These are phyloP conservation scores for Kuraishia cidri DNA, from an alignment of 805 yeast species.

Conservation along the genomic window DNA sequence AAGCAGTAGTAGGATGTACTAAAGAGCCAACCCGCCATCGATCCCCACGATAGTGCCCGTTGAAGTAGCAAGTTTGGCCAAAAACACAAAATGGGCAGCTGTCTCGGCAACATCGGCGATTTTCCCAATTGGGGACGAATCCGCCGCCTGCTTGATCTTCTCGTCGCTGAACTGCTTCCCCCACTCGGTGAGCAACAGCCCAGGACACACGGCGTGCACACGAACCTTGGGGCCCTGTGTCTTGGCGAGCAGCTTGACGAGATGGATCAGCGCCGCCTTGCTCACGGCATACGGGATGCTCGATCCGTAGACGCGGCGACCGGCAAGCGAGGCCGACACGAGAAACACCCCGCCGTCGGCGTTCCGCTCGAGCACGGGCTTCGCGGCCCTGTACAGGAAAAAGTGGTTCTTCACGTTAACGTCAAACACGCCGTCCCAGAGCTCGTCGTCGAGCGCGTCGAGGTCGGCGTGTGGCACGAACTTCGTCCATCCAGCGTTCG, in stretches of 20 bases:
- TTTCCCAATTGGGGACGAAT: constrained; percentile 11
- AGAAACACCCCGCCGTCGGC: constrained; percentile 16
- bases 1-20: too few relatives aligned
- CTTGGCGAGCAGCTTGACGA: constrained; percentile 3
- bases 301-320: constrained; percentile 16
- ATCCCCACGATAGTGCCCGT: constrained; percentile 17
- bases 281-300: constrained; percentile 25
- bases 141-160: constrained; percentile 7
- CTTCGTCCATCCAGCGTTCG: constrained; percentile 29
- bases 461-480: constrained; percentile 20
- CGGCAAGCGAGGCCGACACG: constrained; percentile 20
- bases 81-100: constrained; percentile 14
- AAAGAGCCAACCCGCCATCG: too few relatives aligned
- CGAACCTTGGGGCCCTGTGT: constrained; percentile 2
- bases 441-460: constrained; percentile 19
- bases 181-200: constrained; percentile 10
- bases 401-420: constrained; percentile 23
- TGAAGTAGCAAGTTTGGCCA: constrained; percentile 13
- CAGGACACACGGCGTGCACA: constrained; percentile 3
- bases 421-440: constrained; percentile 20
- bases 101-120: constrained; percentile 17
- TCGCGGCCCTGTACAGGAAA: constrained; percentile 18
- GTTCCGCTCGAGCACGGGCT: constrained; percentile 16
- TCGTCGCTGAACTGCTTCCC: constrained; percentile 14
- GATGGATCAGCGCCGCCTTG: constrained; percentile 3